Conservation (phyloP, 192 early-diverging fungal species). For the Coemansia sp. region DNA sequence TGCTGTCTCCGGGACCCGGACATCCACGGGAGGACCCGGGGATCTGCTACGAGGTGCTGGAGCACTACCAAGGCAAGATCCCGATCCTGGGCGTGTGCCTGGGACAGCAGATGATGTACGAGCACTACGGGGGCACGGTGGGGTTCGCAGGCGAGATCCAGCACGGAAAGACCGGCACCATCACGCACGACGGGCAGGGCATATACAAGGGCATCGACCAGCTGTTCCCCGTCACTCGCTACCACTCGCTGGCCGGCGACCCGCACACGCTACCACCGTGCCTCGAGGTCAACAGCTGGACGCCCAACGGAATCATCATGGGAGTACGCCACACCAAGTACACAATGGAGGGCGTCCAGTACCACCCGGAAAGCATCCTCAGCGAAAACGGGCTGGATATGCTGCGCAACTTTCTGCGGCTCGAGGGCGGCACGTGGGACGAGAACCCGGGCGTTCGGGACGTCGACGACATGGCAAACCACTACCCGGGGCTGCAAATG, state of each 20-base stretch:
- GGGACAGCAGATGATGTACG: conserved; percentile 97
- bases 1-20: conserved; percentile 97
- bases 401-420: conserved; percentile 87
- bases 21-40: conserved; percentile 88
- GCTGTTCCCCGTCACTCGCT: conserved; percentile 86
- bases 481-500: conserved; percentile 26
- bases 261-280: conserved; percentile 75
- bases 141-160: conserved; percentile 93
- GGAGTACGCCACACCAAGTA: conserved; percentile 88
- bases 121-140: conserved; percentile 92
- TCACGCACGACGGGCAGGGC: conserved; percentile 90
- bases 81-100: conserved; percentile 97
- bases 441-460: conserved; percentile 55
- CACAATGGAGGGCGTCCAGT: conserved; percentile 96
- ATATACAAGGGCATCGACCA: conserved; percentile 83
- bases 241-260: conserved; percentile 94
- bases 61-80: conserved; percentile 87
- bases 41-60: conserved; percentile 84
- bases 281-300: conserved; percentile 86
- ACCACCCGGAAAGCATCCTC: conserved; percentile 96
- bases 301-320: conserved; percentile 86
- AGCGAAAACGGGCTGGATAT: conserved; percentile 87
- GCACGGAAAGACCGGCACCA: conserved; percentile 92
- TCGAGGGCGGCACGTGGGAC: conserved; percentile 86
- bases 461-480: conserved; percentile 18